Conservation (phyloP, 2,329 filamentous ascomycete genomes). For the Tolypocladium endophyticum region DNA sequence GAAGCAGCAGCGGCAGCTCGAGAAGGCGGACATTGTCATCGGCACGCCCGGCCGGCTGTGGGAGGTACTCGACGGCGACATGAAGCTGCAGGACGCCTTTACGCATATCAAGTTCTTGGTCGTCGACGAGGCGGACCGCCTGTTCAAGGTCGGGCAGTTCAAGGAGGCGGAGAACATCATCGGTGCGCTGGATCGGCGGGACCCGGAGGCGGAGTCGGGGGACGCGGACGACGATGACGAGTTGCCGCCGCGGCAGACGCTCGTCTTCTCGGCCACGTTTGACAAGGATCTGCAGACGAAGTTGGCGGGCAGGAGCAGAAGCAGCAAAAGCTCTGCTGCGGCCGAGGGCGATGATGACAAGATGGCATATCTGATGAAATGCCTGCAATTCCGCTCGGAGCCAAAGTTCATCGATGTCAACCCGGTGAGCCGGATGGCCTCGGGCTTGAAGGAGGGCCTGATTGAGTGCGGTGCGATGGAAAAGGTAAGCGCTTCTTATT, state of each 20-base stretch:
- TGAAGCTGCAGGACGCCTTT: conserved; percentile 58
- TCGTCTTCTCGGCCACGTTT: conserved; percentile 96
- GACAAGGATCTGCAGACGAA: conserved; percentile 87
- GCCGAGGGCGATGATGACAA: conserved; percentile 60
- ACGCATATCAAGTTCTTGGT: conserved; percentile 72
- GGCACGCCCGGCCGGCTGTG: conserved; percentile 87
- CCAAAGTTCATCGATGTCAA: conserved; percentile 92
- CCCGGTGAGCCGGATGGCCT: conserved; percentile 79
- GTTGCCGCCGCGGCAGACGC: conserved; percentile 58
- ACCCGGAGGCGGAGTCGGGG: conserved; percentile 47
- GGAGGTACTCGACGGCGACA: conserved; percentile 78
- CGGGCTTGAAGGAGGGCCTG: conserved; percentile 74
- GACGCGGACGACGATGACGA: conserved; percentile 36
- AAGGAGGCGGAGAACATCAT: conserved; percentile 89
- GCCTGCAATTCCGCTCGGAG: conserved; percentile 75
- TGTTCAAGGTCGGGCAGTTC: conserved; percentile 88
- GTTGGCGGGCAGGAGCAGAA: conserved; percentile 63
- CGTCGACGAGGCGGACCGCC: conserved; percentile 85
- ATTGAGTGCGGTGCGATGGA: conserved; percentile 89
- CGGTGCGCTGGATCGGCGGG: conserved; percentile 61
- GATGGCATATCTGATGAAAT: conserved; percentile 86
- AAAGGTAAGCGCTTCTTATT: conserved; percentile 48
- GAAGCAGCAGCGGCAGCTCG: conserved; percentile 81
- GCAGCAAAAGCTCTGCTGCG: conserved; percentile 4
- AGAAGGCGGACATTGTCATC: conserved; percentile 82